These are phyloP conservation scores for Cydonia oblonga DNA, from an alignment of 331 rosid genomes.

Conservation along the genomic window DNA sequence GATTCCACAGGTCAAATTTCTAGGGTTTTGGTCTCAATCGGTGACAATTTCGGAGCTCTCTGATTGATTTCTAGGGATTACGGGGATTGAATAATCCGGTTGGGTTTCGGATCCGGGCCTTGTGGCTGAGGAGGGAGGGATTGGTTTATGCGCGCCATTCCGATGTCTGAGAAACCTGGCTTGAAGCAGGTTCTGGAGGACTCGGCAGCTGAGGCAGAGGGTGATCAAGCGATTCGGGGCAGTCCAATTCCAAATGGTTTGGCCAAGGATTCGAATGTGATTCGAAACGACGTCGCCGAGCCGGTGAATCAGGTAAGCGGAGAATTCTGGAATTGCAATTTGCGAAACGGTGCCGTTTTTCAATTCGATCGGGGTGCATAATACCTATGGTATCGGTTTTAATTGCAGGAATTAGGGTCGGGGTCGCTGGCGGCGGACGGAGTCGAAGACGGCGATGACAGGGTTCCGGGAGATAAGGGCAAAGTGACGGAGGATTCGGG, in stretches of 20 bases:
- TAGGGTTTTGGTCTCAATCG: background rate
- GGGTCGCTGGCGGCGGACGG: background rate
- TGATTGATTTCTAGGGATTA: background rate
- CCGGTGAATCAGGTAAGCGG: slow-evolving; percentile 28
- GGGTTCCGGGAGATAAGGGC: slow-evolving; percentile 24
- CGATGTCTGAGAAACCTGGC: slow-evolving; percentile 55
- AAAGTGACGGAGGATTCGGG: slow-evolving; percentile 43
- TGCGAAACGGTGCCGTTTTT: background rate
- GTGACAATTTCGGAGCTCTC: background rate
- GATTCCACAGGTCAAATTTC: background rate
- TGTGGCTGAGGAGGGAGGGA: slow-evolving; percentile 10
- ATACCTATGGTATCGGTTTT: background rate
- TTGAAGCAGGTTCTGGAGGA: slow-evolving; percentile 13
- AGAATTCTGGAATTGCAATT: background rate
- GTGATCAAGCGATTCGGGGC: slow-evolving; percentile 4
- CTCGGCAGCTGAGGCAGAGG: slow-evolving; percentile 13
- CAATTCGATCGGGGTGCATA: background rate
- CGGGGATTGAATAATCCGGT: background rate
- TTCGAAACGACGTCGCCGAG: background rate
- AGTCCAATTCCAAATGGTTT: slow-evolving; percentile 11
- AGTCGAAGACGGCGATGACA: slow-evolving; percentile 8
- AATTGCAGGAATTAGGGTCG: background rate
- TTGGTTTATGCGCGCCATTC: slow-evolving; percentile 30
- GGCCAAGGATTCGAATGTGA: slow-evolving; percentile 13
- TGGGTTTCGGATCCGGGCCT: slow-evolving; percentile 31